These are phyloP conservation scores for Daldinia grandis DNA, from an alignment of 495 filamentous ascomycete species.

Conservation along the genomic window DNA sequence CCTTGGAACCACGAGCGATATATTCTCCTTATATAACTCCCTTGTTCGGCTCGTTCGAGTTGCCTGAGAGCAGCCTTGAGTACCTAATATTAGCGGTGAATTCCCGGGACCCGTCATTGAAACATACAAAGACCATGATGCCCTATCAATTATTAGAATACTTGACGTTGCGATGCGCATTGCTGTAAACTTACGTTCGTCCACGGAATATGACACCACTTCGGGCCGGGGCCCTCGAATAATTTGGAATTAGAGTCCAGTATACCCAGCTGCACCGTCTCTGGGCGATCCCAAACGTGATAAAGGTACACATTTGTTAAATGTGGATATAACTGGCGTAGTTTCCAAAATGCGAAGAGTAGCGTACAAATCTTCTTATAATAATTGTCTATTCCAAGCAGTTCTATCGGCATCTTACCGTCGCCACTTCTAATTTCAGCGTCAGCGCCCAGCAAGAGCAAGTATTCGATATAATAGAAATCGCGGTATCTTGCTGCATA, in stretches of 20 bases:
- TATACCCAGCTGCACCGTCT: background rate
- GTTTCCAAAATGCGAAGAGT: background rate
- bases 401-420: background rate
- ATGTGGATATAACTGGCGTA: too few species aligned
- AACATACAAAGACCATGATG: background rate
- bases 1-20: too few species aligned
- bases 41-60: too few species aligned
- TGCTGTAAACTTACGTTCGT: background rate
- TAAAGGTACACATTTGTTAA: too few species aligned
- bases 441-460: too few species aligned
- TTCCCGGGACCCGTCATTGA: background rate
- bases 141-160: background rate
- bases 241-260: background rate
- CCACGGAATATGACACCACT: background rate
- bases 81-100: background rate
- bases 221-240: background rate
- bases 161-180: background rate
- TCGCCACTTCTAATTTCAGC: background rate
- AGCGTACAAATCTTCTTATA: background rate
- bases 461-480: too few species aligned
- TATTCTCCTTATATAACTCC: background rate
- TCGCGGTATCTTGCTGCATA: too few species aligned
- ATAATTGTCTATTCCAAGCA: background rate
- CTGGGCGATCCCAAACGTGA: too few species aligned
- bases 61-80: background rate